Conservation (phyloP, 345 rosid species). For the Acer saccharum region DNA sequence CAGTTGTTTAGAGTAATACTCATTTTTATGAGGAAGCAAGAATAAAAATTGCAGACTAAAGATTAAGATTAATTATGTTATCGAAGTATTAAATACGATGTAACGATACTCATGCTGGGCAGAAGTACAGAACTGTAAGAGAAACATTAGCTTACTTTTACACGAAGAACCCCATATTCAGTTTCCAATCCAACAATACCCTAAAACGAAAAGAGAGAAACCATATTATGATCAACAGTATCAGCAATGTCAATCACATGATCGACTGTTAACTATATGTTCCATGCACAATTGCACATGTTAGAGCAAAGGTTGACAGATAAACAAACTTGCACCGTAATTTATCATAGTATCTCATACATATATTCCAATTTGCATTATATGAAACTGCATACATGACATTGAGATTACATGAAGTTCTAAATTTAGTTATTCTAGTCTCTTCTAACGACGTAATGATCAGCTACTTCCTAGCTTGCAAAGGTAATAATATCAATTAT, state of each 20-base stretch:
- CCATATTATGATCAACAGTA: neutral
- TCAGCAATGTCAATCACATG: neutral
- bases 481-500: neutral
- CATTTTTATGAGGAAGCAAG: neutral
- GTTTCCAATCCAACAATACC: constrained; percentile 60
- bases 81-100: neutral
- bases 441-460: neutral
- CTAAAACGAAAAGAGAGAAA: constrained; percentile 26
- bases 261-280: neutral
- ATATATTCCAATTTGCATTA: neutral
- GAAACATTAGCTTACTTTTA: constrained; percentile 41
- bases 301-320: neutral
- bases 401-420: neutral
- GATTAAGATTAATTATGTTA: neutral
- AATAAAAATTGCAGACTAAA: neutral
- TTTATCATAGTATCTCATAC: neutral
- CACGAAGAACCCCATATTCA: constrained; percentile 50
- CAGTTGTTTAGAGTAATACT: neutral
- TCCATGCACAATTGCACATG: neutral
- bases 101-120: neutral
- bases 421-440: neutral
- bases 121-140: neutral
- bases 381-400: neutral
- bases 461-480: neutral
- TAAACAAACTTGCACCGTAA: neutral